Base-by-base conservation (phyloP, 495 filamentous ascomycete genomes). In the Clavariopsis aquatica region DNA sequence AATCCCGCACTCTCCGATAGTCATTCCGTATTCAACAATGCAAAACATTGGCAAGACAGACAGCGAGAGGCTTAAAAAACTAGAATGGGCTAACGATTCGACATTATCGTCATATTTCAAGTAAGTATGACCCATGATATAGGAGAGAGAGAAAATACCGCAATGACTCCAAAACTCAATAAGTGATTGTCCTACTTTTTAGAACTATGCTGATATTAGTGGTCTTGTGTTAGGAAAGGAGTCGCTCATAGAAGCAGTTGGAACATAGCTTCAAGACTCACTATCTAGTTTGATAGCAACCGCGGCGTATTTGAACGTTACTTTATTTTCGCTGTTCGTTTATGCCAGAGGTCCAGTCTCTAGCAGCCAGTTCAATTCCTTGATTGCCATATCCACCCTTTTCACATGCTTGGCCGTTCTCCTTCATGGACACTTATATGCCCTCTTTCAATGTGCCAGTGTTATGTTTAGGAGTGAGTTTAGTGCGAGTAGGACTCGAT, bases 151-250 rank as follows among this genome's bases (percentile, higher is more conserved):
- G 31, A 5, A 34, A 6, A 34, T 34, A 34, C 12, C 31, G 5
- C 6, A 34, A 12, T 12, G 31, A 12, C 12, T 6, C 12, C 12
- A 34, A 34, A 34, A 6, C 31, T 34, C 31, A 34, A 34, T 5
- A 34, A 34, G 31, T 34, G 31, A 34, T 34, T 12, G 31, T 12
- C 5, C 12, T 12, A 34, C 31, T 34, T 34, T 34, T 34, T 34
- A 34, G 31, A 34, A 34, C 31, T 34, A 34, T 12, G 31, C 31
- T 34, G 31, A 34, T 12, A 5, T 34, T 34, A 12, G 5, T 12
- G 6, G 12, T 12, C 12, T 12, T 34, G 31, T 12, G 5, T 5
- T 6, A 34, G 31, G 79, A 77, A 82, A 80, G 58, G 75, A 78
- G 23, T 78, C 74, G 0, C 55, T 78, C 10, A 66, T 66, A 27